A percentile compares a stretch with the other conserved stretches of the same genome.
Conservation (phyloP, 495 filamentous ascomycete genomes). For the Tuber borchii region DNA sequence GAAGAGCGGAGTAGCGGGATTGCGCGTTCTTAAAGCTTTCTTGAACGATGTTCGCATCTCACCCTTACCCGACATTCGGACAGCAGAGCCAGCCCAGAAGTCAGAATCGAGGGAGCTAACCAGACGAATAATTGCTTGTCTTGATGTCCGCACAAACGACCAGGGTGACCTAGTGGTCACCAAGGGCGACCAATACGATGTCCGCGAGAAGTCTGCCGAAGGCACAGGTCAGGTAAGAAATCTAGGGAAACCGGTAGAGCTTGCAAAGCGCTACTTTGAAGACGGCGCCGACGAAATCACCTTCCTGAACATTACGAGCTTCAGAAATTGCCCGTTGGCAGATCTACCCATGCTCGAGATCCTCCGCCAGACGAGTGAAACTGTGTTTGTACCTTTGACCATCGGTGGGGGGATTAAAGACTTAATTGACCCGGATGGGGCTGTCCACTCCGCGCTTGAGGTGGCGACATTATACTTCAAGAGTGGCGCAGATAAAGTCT, state of each 20-base stretch:
- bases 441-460: slow-evolving; percentile 73
- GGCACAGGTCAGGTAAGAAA: slow-evolving; percentile 68
- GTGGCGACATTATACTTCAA: slow-evolving; percentile 97
- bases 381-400: slow-evolving; percentile 94
- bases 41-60: slow-evolving; percentile 57
- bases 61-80: slow-evolving; percentile 36
- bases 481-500: slow-evolving; percentile 96
- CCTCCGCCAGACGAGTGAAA: slow-evolving; percentile 72
- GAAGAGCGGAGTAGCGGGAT: slow-evolving; percentile 84
- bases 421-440: slow-evolving; percentile 83
- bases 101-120: slow-evolving; percentile 58
- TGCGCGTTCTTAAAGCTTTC: slow-evolving; percentile 78
- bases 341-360: slow-evolving; percentile 97
- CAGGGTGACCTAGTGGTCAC: slow-evolving; percentile 92
- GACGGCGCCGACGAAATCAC: slow-evolving; percentile 95
- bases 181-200: slow-evolving; percentile 97
- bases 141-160: slow-evolving; percentile 96
- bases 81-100: slow-evolving; percentile 42
- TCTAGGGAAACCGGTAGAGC: slow-evolving; percentile 89
- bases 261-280: slow-evolving; percentile 90
- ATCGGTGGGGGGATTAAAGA: slow-evolving; percentile 93
- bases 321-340: slow-evolving; percentile 83
- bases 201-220: slow-evolving; percentile 79
- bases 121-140: slow-evolving; percentile 82
- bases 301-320: slow-evolving; percentile 96